A percentile compares a stretch with the other conserved stretches of the same genome.
phyloP scores from a whole-genome alignment of 352 stramenopile species.

The Bremia lactucae region DNA sequence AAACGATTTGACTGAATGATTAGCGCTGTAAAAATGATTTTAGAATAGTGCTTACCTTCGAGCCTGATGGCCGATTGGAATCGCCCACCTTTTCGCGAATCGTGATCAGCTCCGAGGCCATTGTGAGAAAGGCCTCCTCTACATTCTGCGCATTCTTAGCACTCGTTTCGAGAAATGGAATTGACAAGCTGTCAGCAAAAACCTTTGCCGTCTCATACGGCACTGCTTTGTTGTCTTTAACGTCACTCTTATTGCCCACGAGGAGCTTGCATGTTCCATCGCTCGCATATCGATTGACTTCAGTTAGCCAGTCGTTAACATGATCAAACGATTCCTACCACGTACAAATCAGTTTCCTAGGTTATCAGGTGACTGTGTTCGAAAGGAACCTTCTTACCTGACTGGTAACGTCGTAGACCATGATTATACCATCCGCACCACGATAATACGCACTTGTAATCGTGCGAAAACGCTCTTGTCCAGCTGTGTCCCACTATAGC shows the following conservation, averaged over 20 bases:
- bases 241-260: constrained; percentile 99
- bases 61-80: constrained; percentile 47
- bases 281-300: constrained; percentile 97
- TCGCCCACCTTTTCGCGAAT: constrained; percentile 84
- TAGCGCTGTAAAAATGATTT: too few relatives aligned
- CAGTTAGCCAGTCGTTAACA: constrained; percentile 98
- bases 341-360: background rate
- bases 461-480: constrained; percentile 97
- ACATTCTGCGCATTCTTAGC: constrained; percentile 98
- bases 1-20: too few relatives aligned
- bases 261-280: constrained; percentile 99
- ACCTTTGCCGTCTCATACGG: constrained; percentile 94
- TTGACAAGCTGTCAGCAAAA: constrained; percentile 93
- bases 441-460: constrained; percentile 99
- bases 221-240: constrained; percentile 93
- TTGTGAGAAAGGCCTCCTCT: constrained; percentile 98
- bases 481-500: constrained; percentile 94
- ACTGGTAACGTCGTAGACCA: constrained; percentile 99
- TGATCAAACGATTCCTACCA: constrained; percentile 96
- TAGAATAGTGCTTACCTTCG: constrained; percentile 61
- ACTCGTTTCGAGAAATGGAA: constrained; percentile 98
- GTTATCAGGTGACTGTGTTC: background rate
- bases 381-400: constrained; percentile 25
- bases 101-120: constrained; percentile 96
- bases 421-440: constrained; percentile 95